Conservation (phyloP, 352 stramenopile genomes). For the Phytophthora megakarya region DNA sequence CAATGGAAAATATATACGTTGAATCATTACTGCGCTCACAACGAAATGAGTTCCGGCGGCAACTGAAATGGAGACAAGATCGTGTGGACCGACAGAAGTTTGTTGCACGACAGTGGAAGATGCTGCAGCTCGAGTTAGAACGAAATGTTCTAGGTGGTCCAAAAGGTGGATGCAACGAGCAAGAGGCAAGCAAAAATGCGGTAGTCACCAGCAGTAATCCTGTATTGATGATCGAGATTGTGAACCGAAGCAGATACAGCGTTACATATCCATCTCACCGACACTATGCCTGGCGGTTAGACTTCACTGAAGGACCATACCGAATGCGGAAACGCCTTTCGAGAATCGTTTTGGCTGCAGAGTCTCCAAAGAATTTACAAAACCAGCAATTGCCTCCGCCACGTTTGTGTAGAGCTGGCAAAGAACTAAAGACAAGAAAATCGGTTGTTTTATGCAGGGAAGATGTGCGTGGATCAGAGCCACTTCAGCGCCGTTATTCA, state of each 20-base stretch:
- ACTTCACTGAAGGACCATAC: constrained; percentile 71
- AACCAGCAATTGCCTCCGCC: constrained; percentile 2
- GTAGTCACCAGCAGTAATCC: neutral
- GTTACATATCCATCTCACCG: neutral
- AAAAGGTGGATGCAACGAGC: neutral
- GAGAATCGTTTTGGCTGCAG: constrained; percentile 18
- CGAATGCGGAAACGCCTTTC: constrained; percentile 67
- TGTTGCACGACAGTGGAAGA: constrained; percentile 56
- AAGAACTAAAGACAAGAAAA: neutral
- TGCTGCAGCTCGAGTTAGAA: constrained; percentile 33
- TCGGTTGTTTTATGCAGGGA: neutral
- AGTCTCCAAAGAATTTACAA: constrained; percentile 19
- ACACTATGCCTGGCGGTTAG: constrained; percentile 40
- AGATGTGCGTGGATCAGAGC: neutral
- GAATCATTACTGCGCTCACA: constrained; percentile 49
- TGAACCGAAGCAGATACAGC: constrained; percentile 19
- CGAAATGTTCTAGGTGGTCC: constrained; percentile 13
- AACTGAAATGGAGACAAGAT: constrained; percentile 75
- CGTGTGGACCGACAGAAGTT: constrained; percentile 71
- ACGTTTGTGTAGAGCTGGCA: neutral
- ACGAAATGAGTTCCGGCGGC: constrained; percentile 55
- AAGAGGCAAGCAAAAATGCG: neutral
- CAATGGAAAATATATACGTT: constrained; percentile 40
- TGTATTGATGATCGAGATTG: constrained; percentile 18
- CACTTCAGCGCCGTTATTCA: constrained; percentile 29